Conservation (phyloP, 2,329 filamentous ascomycete genomes). For the Annulohypoxylon truncatum region DNA sequence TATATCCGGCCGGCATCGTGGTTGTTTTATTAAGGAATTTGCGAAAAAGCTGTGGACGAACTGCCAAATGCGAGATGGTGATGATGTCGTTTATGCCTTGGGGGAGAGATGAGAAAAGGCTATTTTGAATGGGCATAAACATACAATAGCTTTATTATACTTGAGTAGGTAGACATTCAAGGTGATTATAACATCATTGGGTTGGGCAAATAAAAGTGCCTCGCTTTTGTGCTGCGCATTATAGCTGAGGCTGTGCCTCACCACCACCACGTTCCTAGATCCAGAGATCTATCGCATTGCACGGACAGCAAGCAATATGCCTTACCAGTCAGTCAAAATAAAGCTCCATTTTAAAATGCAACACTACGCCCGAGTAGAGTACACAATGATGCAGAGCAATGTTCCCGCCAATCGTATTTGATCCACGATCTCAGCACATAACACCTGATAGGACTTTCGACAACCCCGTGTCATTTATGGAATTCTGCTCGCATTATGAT, state of each 20-base stretch:
- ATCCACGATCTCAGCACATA: neutral
- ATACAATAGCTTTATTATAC: neutral
- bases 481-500: neutral
- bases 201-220: neutral
- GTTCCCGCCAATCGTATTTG: neutral
- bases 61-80: neutral
- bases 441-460: neutral
- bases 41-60: neutral
- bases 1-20: slow-evolving; percentile 1
- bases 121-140: neutral
- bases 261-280: neutral
- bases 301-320: neutral
- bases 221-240: neutral
- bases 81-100: no score
- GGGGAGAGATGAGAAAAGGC: neutral
- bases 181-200: neutral
- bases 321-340: neutral
- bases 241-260: neutral
- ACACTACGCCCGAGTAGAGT: neutral
- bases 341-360: neutral
- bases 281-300: neutral
- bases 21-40: neutral
- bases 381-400: neutral
- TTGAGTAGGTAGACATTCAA: neutral
- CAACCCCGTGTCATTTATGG: neutral